Evolutionary conservation across 2,329 filamentous ascomycete genomes (phyloP), one percentile per base, ranked within the genome.

Genomic region (Monilinia fructicola): DNA sequence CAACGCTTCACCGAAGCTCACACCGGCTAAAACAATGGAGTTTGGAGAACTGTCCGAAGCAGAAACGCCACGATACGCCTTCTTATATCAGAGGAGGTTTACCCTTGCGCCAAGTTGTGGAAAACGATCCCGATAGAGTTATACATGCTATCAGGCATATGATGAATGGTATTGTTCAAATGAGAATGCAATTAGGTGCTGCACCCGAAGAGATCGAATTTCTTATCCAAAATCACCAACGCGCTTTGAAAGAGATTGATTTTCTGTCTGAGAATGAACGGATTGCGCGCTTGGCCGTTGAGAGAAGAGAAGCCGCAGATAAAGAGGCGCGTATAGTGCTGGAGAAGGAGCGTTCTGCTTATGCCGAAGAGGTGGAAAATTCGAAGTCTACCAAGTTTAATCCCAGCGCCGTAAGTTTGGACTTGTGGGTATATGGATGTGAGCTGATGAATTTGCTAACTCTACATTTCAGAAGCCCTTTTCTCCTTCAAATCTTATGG

Each of bases 81-180:
- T 65, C 63, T 60, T 65, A 60, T 31, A 50, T 65, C 14, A 42
- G n/a, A 60, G 63, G 63, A 46, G 54, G 31, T 5, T 28, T 65
- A 6, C 31, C 44, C n/a, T 46, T 65, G 18, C 11, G n/a, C 3
- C 28, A 65, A 23, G 44, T 65, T 14, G 48, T 60, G 3, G 44
- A 23, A 9, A 50, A 48, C 10, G 63, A 65, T 60, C 54, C 63
- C 16, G 46, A 65, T 60, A 59, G 63, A 44, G 55, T 60, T 9
- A 23, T 60, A 18, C 63, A 65, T 23, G 63, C 63, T 18, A 65
- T 65, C 44, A 65, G 60, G 44, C 54, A 65, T 14, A 65, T 65
- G 63, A 65, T 65, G 63, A 28, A 38, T 18, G 48, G 56, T 18
- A 60, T 65, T 44, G 23, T 52, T 26, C 21, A 6, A 2, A 40